phyloP scores from a whole-genome alignment of 345 rosid genomes.

The Brassica cretica region DNA sequence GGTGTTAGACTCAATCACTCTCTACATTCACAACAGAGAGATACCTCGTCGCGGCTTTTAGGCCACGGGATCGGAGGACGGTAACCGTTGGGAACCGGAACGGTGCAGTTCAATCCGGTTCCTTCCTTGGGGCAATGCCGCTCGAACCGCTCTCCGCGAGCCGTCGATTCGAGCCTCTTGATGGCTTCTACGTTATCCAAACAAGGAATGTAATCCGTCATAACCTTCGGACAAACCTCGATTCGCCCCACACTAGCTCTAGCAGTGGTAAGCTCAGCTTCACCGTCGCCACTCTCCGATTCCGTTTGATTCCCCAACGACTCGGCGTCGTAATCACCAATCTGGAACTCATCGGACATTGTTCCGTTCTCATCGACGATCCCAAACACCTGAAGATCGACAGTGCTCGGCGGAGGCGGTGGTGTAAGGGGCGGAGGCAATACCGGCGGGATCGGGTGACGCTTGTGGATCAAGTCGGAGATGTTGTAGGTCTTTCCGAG shows the following conservation, averaged over 20 bases:
- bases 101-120: slow-evolving; percentile 69
- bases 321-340: slow-evolving; percentile 75
- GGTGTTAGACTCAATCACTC: background rate
- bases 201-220: slow-evolving; percentile 88
- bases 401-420: slow-evolving; percentile 46
- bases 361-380: slow-evolving; percentile 78
- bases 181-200: slow-evolving; percentile 79
- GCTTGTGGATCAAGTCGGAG: slow-evolving; percentile 43
- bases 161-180: slow-evolving; percentile 63
- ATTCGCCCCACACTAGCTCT: slow-evolving; percentile 46
- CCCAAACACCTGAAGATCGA: slow-evolving; percentile 55
- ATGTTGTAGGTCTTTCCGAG: slow-evolving; percentile 47
- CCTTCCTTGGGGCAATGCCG: slow-evolving; percentile 80
- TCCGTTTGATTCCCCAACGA: slow-evolving; percentile 50
- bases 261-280: slow-evolving; percentile 4
- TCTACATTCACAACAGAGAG: background rate
- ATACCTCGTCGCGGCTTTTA: slow-evolving; percentile 89
- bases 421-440: slow-evolving; percentile 27
- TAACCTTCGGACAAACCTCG: slow-evolving; percentile 54
- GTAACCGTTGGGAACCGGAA: slow-evolving; percentile 78
- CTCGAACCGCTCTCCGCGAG: slow-evolving; percentile 76
- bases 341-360: slow-evolving; percentile 77
- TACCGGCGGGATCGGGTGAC: slow-evolving; percentile 17
- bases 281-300: slow-evolving; percentile 26
- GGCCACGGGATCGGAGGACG: slow-evolving; percentile 85